These are phyloP conservation scores for Coemansia sp. DNA, from an alignment of 192 early-diverging fungal genomes.

Conservation along the genomic window DNA sequence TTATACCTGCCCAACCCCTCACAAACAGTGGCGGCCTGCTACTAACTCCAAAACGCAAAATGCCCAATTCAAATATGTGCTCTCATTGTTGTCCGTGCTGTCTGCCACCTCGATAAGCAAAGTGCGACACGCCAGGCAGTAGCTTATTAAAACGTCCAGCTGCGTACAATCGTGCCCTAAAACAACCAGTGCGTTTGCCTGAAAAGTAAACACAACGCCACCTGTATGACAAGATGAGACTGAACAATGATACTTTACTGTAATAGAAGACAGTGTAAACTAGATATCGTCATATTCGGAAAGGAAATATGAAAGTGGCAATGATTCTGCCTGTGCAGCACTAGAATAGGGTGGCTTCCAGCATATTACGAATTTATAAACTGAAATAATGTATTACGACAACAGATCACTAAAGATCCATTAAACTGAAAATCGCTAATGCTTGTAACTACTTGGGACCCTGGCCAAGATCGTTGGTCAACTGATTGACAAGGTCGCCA, in stretches of 20 bases:
- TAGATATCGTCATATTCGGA: neutral
- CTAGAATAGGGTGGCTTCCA: neutral
- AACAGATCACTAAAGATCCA: neutral
- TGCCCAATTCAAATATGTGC: neutral
- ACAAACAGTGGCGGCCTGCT: neutral
- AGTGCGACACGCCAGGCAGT: neutral
- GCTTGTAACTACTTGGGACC: slow-evolving; percentile 28
- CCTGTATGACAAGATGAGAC: neutral
- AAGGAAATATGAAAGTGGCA: neutral
- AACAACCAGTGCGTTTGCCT: neutral
- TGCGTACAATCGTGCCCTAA: slow-evolving; percentile 7
- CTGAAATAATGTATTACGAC: slow-evolving; percentile 8
- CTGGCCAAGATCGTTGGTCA: slow-evolving; percentile 52
- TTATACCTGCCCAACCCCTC: slow-evolving; percentile 1
- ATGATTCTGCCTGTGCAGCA: neutral
- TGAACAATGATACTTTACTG: neutral
- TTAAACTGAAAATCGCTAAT: neutral
- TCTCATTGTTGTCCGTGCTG: neutral
- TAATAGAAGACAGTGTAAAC: neutral
- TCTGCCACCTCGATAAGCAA: neutral
- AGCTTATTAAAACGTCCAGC: neutral
- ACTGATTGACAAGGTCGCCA: slow-evolving; percentile 36
- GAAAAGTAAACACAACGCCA: slow-evolving; percentile 1
- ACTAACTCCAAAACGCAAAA: neutral
- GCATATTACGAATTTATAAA: neutral